Base-by-base conservation (phyloP, 2,329 filamentous ascomycete species). In the Talaromyces rugulosus region DNA sequence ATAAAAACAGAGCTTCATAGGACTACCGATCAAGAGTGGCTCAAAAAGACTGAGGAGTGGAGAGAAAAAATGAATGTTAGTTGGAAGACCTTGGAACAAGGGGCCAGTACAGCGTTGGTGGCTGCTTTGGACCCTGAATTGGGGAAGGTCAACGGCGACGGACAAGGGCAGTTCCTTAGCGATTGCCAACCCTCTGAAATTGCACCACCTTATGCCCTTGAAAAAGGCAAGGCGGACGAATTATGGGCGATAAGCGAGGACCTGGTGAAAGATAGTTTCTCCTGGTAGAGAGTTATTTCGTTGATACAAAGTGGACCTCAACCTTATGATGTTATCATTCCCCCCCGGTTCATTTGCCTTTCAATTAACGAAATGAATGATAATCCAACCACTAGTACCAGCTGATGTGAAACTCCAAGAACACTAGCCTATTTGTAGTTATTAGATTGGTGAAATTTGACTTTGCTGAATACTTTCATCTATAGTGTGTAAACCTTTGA, bases 51-150 rank as follows among this genome's bases (percentile, higher is more conserved):
- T 68, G 28, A 72, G 63, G 44, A 69, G 16, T 52, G 33, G 7
- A 42, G 54, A 11, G 18, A 30, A 31, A 55, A 55, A 23, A 23
- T 55, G 16, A 34, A 31, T 11, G 54, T 14, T 3, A 33, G 62
- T 23, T 68, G 33, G 18, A 74, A 73, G 56, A 66, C 66, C 7
- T 57, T 69, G 5, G 68, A 72, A 36, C 64, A 68, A 50, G 73
- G 74, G 9, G 66, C 65, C 9, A 69, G 72, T 1, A 75, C 73
- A 4, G 68, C 72, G 59, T 59, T 74, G 4, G 71, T 69, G 54
- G 73, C 73, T 8, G 71, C 73, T 2, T 71, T 58, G 16, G 56
- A 58, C n/a, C 56, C 56, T 14, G 51, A 58, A 12, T 16, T 58
- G 27, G 33, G 33, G 14, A 56, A 42, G 7, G 16, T 34, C 3